These are phyloP conservation scores for Tritrichomonas foetus DNA, from an alignment of 208 protist genomes.

Conservation along the genomic window DNA sequence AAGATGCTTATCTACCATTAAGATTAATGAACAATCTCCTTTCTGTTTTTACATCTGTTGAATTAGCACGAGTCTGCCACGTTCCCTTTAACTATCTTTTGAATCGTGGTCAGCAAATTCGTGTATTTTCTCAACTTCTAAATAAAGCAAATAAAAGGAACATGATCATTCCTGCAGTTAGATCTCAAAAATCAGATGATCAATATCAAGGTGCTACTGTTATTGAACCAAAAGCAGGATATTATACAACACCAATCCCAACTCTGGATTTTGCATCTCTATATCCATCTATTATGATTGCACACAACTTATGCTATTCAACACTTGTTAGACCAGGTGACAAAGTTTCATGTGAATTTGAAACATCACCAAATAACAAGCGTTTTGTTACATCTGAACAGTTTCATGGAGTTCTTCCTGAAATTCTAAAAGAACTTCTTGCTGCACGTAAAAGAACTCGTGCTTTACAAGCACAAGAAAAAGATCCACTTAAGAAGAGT, in stretches of 20 bases:
- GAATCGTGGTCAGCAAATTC: constrained; percentile 94
- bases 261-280: constrained; percentile 98
- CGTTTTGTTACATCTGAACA: constrained; percentile 66
- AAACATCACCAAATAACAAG: constrained; percentile 57
- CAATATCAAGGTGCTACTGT: constrained; percentile 93
- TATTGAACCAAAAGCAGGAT: constrained; percentile 70
- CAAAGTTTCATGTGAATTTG: constrained; percentile 52
- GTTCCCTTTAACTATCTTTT: constrained; percentile 90
- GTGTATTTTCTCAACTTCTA: constrained; percentile 79
- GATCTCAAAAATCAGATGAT: constrained; percentile 47
- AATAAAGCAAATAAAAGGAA: constrained; percentile 57
- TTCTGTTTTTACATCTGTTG: constrained; percentile 93
- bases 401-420: constrained; percentile 45
- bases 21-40: constrained; percentile 96
- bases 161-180: constrained; percentile 46
- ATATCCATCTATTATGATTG: constrained; percentile 99
- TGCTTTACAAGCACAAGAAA: constrained; percentile 65
- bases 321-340: constrained; percentile 65
- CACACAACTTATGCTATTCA: constrained; percentile 99
- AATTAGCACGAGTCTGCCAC: constrained; percentile 98
- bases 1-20: constrained; percentile 65
- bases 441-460: constrained; percentile 73
- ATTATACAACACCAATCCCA: constrained; percentile 69
- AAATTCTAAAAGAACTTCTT: constrained; percentile 68
- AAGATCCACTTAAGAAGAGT: constrained; percentile 62